Evolutionary conservation across 108 stramenopile genomes (phyloP).

Genomic region (Stephanodiscus triporus): DNA sequence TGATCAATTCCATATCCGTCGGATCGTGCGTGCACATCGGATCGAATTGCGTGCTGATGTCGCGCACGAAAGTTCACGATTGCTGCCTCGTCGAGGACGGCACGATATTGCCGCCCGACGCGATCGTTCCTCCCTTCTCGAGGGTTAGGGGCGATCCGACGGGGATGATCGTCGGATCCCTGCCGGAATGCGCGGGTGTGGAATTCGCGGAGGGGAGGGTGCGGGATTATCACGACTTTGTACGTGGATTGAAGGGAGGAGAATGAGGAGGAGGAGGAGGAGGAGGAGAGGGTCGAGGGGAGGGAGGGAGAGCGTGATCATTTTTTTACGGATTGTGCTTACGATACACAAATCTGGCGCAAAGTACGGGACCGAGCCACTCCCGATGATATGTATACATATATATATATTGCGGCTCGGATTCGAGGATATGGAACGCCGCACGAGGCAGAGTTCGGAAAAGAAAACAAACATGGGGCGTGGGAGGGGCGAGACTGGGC

Average conservation of each 20-base stretch:
- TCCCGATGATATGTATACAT: too few species aligned
- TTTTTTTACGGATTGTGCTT: too few species aligned
- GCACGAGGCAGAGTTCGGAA: too few species aligned
- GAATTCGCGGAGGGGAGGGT: constrained; percentile 46
- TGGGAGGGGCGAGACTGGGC: too few species aligned
- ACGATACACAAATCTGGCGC: too few species aligned
- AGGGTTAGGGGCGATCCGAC: constrained; percentile 56
- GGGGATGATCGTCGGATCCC: constrained; percentile 47
- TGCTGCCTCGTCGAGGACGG: constrained; percentile 49
- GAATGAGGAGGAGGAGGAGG: background rate
- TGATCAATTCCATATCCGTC: constrained; percentile 30
- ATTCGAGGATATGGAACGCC: too few species aligned
- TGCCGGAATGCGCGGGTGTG: constrained; percentile 49
- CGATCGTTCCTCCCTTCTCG: constrained; percentile 55
- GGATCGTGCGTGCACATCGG: constrained; percentile 55
- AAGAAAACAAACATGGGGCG: too few species aligned
- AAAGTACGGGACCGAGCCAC: too few species aligned
- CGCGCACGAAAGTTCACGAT: constrained; percentile 48
- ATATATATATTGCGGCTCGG: too few species aligned
- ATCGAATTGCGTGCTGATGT: constrained; percentile 22
- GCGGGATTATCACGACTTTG: constrained; percentile 39
- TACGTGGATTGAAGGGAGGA: constrained; percentile 4
- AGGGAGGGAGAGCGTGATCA: too few species aligned
- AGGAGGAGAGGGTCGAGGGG: too few species aligned
- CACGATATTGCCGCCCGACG: constrained; percentile 39